A percentile compares a stretch with the other conserved stretches of the same genome.
These are phyloP conservation scores for Chamaecrista fasciculata DNA, from an alignment of 306 rosid genomes.

Conservation along the genomic window DNA sequence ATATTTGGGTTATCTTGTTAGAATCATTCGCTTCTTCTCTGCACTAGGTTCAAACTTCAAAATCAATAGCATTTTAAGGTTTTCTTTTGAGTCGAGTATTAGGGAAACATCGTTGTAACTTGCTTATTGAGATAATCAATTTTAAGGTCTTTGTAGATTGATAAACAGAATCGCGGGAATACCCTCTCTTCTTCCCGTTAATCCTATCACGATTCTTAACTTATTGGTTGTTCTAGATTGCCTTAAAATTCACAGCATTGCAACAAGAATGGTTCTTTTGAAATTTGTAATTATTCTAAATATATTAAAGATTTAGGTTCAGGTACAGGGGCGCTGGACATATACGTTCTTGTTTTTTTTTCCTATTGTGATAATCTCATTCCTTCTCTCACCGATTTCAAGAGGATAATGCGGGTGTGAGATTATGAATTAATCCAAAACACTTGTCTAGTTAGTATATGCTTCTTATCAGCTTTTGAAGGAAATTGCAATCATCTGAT, in stretches of 20 bases:
- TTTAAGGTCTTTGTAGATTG: background rate
- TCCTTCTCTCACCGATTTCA: no score
- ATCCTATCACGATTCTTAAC: background rate
- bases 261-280: background rate
- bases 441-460: background rate
- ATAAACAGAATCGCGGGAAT: background rate
- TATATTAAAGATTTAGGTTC: background rate
- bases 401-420: no score
- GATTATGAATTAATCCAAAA: background rate
- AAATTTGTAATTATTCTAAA: background rate
- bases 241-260: background rate
- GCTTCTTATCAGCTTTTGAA: background rate
- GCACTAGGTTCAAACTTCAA: background rate
- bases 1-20: background rate
- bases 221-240: background rate
- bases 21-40: background rate
- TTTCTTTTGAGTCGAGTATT: background rate
- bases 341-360: no score
- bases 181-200: background rate
- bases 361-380: no score
- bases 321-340: background rate
- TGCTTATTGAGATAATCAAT: background rate
- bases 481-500: constrained; percentile 5
- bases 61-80: background rate
- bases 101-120: background rate